Base-by-base conservation (phyloP, 306 rosid genomes). In the Erythrophleum fordii region DNA sequence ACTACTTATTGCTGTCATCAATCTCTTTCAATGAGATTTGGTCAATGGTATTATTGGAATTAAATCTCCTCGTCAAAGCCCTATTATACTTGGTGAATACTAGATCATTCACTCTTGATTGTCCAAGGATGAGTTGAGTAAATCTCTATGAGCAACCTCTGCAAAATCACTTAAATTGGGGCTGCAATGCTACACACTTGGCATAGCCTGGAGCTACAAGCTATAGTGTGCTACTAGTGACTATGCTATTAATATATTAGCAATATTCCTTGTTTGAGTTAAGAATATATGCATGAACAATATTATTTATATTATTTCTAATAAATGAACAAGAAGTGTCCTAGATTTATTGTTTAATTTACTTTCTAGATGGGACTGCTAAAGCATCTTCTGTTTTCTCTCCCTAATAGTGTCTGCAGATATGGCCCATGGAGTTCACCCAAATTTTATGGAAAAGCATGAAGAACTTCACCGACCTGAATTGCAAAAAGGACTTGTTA, bases 371-470 rank as follows among this genome's bases (percentile, higher is more conserved):
- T 20, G 69, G 58, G 80, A 62, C 66, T 52, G 68, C 85, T 84
- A 11, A 85, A 83, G 22, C 78, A 60, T 77, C 72, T 80, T 72
- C 52, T 62, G 84, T 77, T 81, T 83, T 79, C 39, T 77, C 31
- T 86, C 49, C 5, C 48, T 59, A 77, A 80, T 60, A 95, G 99
- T 95, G 73, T 95, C 97, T 82, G 99, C 97, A n/a, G 99, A 95
- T 85, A 95, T 95, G 99, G 99, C 99, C 25, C 97, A 95, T 70
- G 99, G 99, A 69, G 94, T 93, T 66, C 99, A 95, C 88, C 98
- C 99, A 77, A 95, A 95, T 90, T 91, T 86, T 81, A 69, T 77
- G 82, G 99, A 95, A 55, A 95, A 93, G 89, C 98, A 95, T 81
- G 99, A 95, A 76, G 98, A 95, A 82, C 91, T 76, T 81, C 99